A percentile compares a stretch with the other conserved stretches of the same genome.
Evolutionary conservation across 192 early-diverging fungal genomes (phyloP).

Genomic region (Dissophora globulifera): DNA sequence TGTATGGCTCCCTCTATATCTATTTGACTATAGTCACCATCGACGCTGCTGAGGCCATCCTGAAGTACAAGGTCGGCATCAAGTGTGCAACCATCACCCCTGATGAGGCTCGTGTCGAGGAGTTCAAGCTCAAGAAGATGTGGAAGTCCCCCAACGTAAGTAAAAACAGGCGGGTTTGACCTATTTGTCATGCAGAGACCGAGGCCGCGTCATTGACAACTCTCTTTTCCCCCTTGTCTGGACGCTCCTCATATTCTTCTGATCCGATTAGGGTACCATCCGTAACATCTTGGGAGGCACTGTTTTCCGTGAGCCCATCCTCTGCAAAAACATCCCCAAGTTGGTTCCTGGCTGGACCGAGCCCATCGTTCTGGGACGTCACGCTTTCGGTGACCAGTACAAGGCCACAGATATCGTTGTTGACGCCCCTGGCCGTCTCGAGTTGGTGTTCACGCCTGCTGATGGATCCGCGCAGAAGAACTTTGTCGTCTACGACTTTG

Average conservation of each 20-base stretch:
- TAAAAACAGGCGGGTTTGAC: no score
- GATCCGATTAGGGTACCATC: conserved; percentile 77
- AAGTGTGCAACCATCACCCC: conserved; percentile 99
- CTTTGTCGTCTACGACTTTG: conserved; percentile 84
- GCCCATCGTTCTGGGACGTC: conserved; percentile 95
- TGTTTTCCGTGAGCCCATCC: conserved; percentile 97
- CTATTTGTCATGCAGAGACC: background rate
- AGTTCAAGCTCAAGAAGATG: conserved; percentile 96
- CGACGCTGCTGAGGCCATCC: conserved; percentile 93
- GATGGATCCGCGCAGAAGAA: conserved; percentile 71
- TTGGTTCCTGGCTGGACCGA: conserved; percentile 93
- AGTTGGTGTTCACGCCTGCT: conserved; percentile 85
- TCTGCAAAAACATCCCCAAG: conserved; percentile 91
- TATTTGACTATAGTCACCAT: conserved; percentile 86
- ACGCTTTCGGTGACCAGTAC: conserved; percentile 99
- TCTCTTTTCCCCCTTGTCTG: background rate
- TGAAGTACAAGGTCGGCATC: conserved; percentile 97
- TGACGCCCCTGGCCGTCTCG: conserved; percentile 86
- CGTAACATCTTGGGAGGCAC: conserved; percentile 96
- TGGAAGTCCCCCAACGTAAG: conserved; percentile 92
- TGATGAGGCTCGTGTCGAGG: conserved; percentile 92
- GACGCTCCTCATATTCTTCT: background rate
- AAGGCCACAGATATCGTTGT: conserved; percentile 94
- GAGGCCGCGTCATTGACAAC: background rate
- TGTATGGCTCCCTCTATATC: no score